A percentile compares a stretch with the other conserved stretches of the same genome.
Evolutionary conservation across 306 rosid genomes (phyloP).

Genomic region (Quercus cerris): DNA sequence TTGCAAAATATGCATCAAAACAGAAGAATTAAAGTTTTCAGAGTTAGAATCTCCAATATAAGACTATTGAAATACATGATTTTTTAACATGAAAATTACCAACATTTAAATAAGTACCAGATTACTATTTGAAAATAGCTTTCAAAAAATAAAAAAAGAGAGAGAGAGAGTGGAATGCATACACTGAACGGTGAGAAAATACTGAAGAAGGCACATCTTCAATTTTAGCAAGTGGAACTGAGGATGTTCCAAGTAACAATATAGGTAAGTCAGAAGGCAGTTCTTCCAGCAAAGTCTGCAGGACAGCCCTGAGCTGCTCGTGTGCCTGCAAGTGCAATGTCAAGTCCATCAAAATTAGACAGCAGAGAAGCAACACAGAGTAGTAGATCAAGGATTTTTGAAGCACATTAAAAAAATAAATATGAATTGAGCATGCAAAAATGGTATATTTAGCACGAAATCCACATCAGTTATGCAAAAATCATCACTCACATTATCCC

Average conservation of each 20-base stretch:
- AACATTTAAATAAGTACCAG: background rate
- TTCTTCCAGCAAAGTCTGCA: constrained; percentile 81
- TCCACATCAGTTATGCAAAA: constrained; percentile 6
- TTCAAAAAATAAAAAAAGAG: background rate
- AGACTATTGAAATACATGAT: background rate
- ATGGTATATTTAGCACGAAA: constrained; percentile 5
- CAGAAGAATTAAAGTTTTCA: background rate
- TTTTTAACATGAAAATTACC: background rate
- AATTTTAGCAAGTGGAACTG: constrained; percentile 58
- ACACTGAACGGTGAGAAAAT: constrained; percentile 66
- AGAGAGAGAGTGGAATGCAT: constrained; percentile 28
- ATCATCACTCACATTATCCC: constrained; percentile 83
- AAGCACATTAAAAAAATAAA: constrained; percentile 7
- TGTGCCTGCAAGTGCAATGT: constrained; percentile 80
- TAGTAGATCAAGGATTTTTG: background rate
- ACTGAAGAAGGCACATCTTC: constrained; percentile 65
- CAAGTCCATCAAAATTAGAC: constrained; percentile 27
- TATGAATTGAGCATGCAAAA: constrained; percentile 13
- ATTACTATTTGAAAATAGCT: background rate
- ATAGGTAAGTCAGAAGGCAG: constrained; percentile 84
- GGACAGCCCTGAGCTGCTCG: constrained; percentile 90
- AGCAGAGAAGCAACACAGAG: constrained; percentile 9
- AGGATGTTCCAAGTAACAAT: constrained; percentile 78
- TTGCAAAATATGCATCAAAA: background rate
- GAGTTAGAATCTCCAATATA: background rate